phyloP scores from a whole-genome alignment of 2,329 filamentous ascomycete species.

The Fusarium dimerum region DNA sequence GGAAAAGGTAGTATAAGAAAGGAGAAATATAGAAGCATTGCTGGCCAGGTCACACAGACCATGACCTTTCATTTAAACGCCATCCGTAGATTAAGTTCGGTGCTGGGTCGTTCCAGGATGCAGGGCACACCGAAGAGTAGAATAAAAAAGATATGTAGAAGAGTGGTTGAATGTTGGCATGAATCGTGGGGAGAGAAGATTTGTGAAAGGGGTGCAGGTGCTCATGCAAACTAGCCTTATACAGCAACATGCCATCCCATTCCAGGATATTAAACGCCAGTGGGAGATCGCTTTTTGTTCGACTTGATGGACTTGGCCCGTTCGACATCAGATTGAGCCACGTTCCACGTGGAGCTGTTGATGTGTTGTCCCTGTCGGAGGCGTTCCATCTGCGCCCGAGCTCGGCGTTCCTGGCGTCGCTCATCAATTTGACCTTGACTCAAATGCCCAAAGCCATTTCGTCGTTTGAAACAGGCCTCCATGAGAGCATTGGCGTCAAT shows the following conservation, averaged over 20 bases:
- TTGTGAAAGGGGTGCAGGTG: background rate
- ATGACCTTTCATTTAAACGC: constrained; percentile 28
- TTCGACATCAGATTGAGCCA: constrained; percentile 31
- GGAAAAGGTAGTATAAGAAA: constrained; percentile 11
- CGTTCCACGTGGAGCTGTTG: constrained; percentile 29
- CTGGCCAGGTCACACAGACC: constrained; percentile 21
- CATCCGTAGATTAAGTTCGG: constrained; percentile 27
- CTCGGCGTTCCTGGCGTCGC: constrained; percentile 68
- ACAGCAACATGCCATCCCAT: background rate
- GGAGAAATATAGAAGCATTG: constrained; percentile 25
- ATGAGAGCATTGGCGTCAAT: constrained; percentile 81
- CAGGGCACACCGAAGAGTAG: constrained; percentile 1
- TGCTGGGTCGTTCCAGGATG: constrained; percentile 11
- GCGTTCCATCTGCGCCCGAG: constrained; percentile 48
- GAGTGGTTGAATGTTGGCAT: constrained; percentile 1
- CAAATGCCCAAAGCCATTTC: constrained; percentile 78
- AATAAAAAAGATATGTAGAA: background rate
- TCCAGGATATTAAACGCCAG: constrained; percentile 10
- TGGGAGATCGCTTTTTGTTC: constrained; percentile 38
- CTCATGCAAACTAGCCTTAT: no score
- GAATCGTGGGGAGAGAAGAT: background rate
- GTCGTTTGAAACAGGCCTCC: constrained; percentile 78
- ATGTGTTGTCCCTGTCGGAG: constrained; percentile 30
- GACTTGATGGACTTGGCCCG: constrained; percentile 46
- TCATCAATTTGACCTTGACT: constrained; percentile 81